Evolutionary conservation across 139 green algal species (phyloP), one percentile per base, ranked within the genome.

Genomic region (Deuterostichococcus epilithicus): DNA sequence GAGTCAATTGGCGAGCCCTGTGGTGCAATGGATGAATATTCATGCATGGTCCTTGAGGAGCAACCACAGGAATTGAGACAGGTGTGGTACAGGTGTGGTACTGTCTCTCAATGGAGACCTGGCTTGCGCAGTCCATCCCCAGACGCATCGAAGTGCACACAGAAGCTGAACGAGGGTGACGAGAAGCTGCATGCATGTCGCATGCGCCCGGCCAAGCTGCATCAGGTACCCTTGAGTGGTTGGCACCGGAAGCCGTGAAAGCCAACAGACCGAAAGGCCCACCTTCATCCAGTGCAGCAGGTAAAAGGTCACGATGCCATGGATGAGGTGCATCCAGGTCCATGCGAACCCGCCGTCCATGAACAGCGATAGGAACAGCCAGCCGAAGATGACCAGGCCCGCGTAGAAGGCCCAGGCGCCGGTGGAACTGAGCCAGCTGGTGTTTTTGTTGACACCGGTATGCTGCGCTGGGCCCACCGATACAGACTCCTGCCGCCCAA

Each of bases 251-350:
- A n/a, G n/a, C n/a, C n/a, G 8, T 52, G 10, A 52, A 52, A 8
- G 42, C 42, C 13, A 8, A 52, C 82, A 74, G 60, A 92, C n/a
- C n/a, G n/a, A 89, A 59, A 90, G 88, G 1, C 87, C 90, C 32
- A 91, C 92, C 82, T 98, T 98, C 65, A 75, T 91, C 89, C 88
- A 96, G 86, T 98, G 94, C 35, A 98, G 76, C 8, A 97, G 76
- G 78, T 90, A 97, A 81, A 94, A 98, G 2, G 86, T 94, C 42
- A 92, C 67, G 23, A 90, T 76, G 26, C 90, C 92, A 67, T 98
- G 94, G 5, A 87, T 33, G 25, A 97, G 76, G 77, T 97, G 93
- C 18, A 93, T 85, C 35, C 92, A 95, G 2, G 93, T 97, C 94
- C 94, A 98, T 6, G 94, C 93, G 42, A 94, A 70, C 10, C 94